A percentile compares a stretch with the other conserved stretches of the same genome.
phyloP scores from a whole-genome alignment of 352 stramenopile genomes.

The Globisporangium emineosum region DNA sequence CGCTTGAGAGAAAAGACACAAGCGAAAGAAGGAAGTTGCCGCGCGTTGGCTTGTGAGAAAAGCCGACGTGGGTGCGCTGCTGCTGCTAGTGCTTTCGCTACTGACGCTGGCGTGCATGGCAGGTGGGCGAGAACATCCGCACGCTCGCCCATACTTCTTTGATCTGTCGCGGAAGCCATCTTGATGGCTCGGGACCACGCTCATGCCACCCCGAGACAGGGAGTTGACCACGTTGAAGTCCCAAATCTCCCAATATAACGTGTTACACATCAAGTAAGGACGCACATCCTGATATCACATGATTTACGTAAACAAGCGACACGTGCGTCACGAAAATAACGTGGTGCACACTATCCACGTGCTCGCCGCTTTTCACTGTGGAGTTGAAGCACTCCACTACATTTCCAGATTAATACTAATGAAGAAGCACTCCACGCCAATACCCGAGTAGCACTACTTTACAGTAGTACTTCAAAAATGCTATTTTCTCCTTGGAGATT shows the following conservation, averaged over 20 bases:
- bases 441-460: too few species aligned
- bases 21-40: background rate
- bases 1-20: background rate
- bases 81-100: background rate
- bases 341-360: background rate
- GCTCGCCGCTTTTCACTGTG: too few species aligned
- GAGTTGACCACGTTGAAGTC: background rate
- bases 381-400: too few species aligned
- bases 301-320: background rate
- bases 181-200: conserved; percentile 9
- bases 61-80: background rate
- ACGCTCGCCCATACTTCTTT: conserved; percentile 1
- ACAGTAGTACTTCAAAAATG: too few species aligned
- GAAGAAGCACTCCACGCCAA: too few species aligned
- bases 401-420: too few species aligned
- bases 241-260: background rate
- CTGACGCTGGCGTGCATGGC: background rate
- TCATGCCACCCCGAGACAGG: background rate
- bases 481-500: too few species aligned
- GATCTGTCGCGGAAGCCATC: background rate
- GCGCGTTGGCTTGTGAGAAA: background rate
- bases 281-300: background rate
- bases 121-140: background rate
- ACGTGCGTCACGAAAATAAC: background rate
- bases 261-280: background rate